phyloP scores from a whole-genome alignment of 2,329 filamentous ascomycete species.

The Cordyceps cicadae region DNA sequence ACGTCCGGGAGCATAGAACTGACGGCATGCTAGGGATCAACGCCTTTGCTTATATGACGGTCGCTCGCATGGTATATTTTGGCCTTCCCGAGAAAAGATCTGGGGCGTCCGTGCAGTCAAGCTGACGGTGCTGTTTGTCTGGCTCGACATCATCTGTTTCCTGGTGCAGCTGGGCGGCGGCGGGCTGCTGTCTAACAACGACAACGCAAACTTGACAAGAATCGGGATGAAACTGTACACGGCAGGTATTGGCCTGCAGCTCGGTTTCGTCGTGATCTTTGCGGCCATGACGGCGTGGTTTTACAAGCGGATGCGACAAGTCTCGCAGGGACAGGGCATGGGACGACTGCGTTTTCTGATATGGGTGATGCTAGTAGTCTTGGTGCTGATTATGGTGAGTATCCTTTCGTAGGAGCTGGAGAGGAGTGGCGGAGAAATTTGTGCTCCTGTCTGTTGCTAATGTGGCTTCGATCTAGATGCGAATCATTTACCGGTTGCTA shows the following conservation, averaged over 20 bases:
- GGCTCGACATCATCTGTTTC: slow-evolving; percentile 39
- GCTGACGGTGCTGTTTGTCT: slow-evolving; percentile 38
- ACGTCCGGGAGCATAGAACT: background rate
- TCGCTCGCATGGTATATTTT: slow-evolving; percentile 31
- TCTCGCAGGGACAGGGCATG: slow-evolving; percentile 18
- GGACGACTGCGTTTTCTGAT: slow-evolving; percentile 26
- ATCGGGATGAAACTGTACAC: slow-evolving; percentile 32
- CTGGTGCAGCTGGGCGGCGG: slow-evolving; percentile 35
- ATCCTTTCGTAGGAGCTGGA: background rate
- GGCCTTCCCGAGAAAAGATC: slow-evolving; percentile 30
- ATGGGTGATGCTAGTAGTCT: slow-evolving; percentile 25
- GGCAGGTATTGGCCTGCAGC: slow-evolving; percentile 29
- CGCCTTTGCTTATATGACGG: slow-evolving; percentile 36
- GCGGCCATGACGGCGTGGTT: slow-evolving; percentile 27
- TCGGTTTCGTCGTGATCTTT: slow-evolving; percentile 31
- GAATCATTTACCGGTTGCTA: slow-evolving; percentile 52
- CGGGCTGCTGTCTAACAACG: slow-evolving; percentile 25
- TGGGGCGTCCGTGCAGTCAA: slow-evolving; percentile 26
- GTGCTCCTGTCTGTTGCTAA: background rate
- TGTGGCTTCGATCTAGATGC: slow-evolving; percentile 26
- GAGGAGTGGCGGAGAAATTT: background rate
- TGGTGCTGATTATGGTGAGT: slow-evolving; percentile 30
- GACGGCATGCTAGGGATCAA: slow-evolving; percentile 28
- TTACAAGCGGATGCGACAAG: slow-evolving; percentile 21
- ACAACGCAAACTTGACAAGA: slow-evolving; percentile 20